These are phyloP conservation scores for Populus trichocarpa DNA, from an alignment of 441 rosid genomes.

Conservation along the genomic window DNA sequence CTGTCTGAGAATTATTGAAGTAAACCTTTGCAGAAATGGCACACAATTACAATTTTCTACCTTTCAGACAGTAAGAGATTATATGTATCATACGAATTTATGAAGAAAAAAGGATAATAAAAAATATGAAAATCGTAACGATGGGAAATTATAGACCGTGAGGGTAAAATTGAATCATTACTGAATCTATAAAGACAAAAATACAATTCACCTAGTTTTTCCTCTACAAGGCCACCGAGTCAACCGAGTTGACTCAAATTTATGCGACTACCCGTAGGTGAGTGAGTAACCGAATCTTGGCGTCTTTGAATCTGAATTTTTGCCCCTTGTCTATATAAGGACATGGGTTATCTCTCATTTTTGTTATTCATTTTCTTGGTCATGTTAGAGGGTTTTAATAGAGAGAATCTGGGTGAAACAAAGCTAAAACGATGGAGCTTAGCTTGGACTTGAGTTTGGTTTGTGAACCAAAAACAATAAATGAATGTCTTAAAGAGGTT, in stretches of 20 bases:
- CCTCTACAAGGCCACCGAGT: neutral
- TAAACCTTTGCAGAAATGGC: too few species aligned
- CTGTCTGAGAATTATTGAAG: too few species aligned
- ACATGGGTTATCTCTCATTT: neutral
- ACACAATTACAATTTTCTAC: too few species aligned
- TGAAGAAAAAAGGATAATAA: too few species aligned
- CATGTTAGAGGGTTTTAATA: neutral
- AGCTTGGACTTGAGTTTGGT: constrained; percentile 66
- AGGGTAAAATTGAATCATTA: neutral
- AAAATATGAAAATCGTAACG: neutral
- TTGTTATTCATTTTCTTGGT: constrained; percentile 21
- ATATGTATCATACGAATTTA: too few species aligned
- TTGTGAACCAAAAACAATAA: constrained; percentile 49
- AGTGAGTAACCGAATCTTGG: constrained; percentile 34
- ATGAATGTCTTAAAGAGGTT: constrained; percentile 42
- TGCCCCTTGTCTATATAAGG: constrained; percentile 17
- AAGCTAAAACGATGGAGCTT: constrained; percentile 28
- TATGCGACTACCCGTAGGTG: constrained; percentile 49
- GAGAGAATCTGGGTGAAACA: neutral
- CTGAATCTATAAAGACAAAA: neutral
- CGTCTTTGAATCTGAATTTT: constrained; percentile 33
- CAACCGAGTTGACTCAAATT: constrained; percentile 24
- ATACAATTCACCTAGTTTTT: neutral
- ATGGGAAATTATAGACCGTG: neutral
- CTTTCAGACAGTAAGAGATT: too few species aligned